Base-by-base conservation (phyloP, 805 yeast species). In the Lipomyces sp. region DNA sequence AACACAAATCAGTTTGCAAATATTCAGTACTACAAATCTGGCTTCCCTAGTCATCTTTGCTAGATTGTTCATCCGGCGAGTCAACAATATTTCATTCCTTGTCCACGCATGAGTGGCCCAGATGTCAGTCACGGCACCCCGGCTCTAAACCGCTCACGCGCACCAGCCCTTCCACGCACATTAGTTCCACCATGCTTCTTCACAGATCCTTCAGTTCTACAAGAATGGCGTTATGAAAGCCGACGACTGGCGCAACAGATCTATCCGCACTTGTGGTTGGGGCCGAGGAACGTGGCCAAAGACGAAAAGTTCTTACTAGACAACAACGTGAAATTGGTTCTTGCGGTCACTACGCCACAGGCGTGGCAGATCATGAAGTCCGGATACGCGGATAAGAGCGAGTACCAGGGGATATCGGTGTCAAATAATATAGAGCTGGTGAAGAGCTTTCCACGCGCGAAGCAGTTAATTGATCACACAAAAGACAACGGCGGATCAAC, bases 261-360 rank as follows among this genome's bases (percentile, higher is more conserved):
- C 18, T 74, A 80, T 8, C 77, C 78, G 24, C 75, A 78, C 56
- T 73, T 83, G 2, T 83, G 81, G 77, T 75, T 84, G 37, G 86
- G 87, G 1, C 85, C 86, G 1, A 69, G 82, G 63, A 76, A 81
- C 59, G 77, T 81, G 0, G 73, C 82, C n/a, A 76, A 80, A 0
- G 80, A 82, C 71, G 70, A 72, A 7, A 77, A 75, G 7, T 80
- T 81, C 61, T 69, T 84, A 8, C 62, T 66, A 24, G 70, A 74
- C n/a, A 75, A 80, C 63, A 81, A 81, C 66, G 80, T 84, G 67
- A 57, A 45, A 39, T 45, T 62, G 11, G 33, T 57, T 6, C 56
- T 70, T 5, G 63, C 65, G 30, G 50, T 60, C 42, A 53, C 72
- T 4, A 33, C 53, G 34, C 71, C 67, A 6, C 62, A 53, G 48